phyloP scores from a whole-genome alignment of 2,329 filamentous ascomycete species.

The Ceratocystiopsis minuta region DNA sequence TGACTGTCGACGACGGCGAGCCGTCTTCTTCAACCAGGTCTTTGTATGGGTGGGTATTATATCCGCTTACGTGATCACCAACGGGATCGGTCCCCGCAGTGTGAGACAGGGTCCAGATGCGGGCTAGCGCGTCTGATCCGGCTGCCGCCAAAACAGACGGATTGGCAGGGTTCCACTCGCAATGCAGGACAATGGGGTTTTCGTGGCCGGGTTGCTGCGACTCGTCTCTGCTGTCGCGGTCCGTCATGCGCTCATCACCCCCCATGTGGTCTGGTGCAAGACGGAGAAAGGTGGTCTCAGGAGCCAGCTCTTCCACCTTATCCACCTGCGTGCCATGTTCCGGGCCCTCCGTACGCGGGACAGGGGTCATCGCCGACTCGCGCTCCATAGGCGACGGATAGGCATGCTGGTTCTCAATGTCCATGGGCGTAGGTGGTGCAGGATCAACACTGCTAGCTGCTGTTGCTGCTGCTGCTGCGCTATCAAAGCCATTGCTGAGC shows the following conservation, averaged over 20 bases:
- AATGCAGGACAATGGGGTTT: conserved; percentile 46
- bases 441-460: too few species aligned
- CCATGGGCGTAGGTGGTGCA: conserved; percentile 31
- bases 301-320: conserved; percentile 41
- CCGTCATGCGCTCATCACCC: conserved; percentile 15
- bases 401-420: conserved; percentile 40
- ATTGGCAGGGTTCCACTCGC: conserved; percentile 50
- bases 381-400: conserved; percentile 47
- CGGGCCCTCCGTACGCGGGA: conserved; percentile 39
- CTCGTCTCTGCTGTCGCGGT: background rate
- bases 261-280: conserved; percentile 25
- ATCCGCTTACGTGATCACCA: conserved; percentile 26
- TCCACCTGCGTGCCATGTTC: conserved; percentile 47
- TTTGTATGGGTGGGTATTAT: conserved; percentile 22
- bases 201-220: conserved; percentile 17
- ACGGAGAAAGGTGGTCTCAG: conserved; percentile 42
- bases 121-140: conserved; percentile 52
- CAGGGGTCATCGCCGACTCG: conserved; percentile 33
- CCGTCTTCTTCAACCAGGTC: conserved; percentile 35
- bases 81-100: conserved; percentile 17
- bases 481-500: conserved; percentile 44
- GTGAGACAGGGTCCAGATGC: conserved; percentile 46
- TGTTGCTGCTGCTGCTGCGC: conserved; percentile 20
- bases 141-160: conserved; percentile 47
- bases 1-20: conserved; percentile 33